Evolutionary conservation across 345 rosid genomes (phyloP), one percentile per base, ranked within the genome.

Genomic region (Iberis pinnata): DNA sequence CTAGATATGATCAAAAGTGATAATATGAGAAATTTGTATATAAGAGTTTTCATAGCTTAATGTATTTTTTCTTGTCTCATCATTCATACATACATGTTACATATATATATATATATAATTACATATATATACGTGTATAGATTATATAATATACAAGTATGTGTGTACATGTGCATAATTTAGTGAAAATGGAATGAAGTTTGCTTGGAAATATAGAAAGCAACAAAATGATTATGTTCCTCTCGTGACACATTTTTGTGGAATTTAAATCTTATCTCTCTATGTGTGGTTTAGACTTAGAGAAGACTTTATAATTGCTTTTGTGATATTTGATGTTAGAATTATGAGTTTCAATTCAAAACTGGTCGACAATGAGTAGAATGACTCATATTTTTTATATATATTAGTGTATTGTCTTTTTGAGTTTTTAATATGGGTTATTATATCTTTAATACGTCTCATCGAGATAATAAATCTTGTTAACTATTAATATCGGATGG

Each of bases 191-290:
- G n/a, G 11, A 42, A 12, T 15, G 46, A 45, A 58, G 59, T 11
- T 58, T 51, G 54, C 60, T 58, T 65, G 47, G 47, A 57, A 36
- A 10, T 49, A 50, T 27, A 13, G 58, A 51, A 58, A 58, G 11
- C 43, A 51, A 51, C 64, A 51, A 65, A 50, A 51, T 43, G 54
- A 65, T 37, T 18, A 8, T 18, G 25, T 26, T 56, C 38, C 35
- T 58, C 64, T 9, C 70, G 70, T 65, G 70, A 58, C 53, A 43
- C 7, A 33, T 13, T 41, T 16, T 12, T 11, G 14, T 17, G 55
- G 56, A 36, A 29, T n/a, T 9, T 32, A 18, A 40, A 45, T 37
- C 15, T 13, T n/a, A 18, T 18, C 22, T 36, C 44, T 24, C 6
- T 16, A 14, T 29, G 52, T 43, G 52, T 57, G 61, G 52, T 43